Percentiles rank a stretch among this genome's conserved stretches.
Evolutionary conservation across 176 grass and related monocot genomes (phyloP).

Genomic region (Rhynchospora breviuscula): DNA sequence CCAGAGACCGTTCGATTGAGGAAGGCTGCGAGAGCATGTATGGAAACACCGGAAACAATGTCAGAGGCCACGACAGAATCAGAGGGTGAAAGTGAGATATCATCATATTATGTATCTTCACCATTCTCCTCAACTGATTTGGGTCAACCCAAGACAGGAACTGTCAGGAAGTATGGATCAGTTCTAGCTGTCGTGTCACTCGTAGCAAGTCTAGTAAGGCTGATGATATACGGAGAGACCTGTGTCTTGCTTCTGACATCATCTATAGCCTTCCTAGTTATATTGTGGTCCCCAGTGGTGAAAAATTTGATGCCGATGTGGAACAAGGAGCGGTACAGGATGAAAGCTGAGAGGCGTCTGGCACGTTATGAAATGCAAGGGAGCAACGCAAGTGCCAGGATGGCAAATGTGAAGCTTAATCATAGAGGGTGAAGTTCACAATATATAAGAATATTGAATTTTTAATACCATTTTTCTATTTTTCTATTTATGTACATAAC

Average conservation of each 20-base stretch:
- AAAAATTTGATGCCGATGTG: background rate
- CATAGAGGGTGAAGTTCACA: background rate
- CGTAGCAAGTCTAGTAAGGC: background rate
- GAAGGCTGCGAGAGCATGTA: background rate
- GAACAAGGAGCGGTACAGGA: constrained; percentile 10
- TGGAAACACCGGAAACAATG: background rate
- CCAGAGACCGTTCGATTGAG: background rate
- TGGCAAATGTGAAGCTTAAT: background rate
- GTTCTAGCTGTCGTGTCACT: background rate
- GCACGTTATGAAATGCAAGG: background rate
- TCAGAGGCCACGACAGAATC: constrained; percentile 17
- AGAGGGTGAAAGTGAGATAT: constrained; percentile 14
- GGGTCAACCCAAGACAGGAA: background rate
- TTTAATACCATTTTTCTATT: background rate
- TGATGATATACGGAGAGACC: background rate
- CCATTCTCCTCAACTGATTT: background rate
- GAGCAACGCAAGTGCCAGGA: background rate
- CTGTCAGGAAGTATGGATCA: constrained; percentile 4
- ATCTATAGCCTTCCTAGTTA: constrained; percentile 8
- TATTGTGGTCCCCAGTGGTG: constrained; percentile 9
- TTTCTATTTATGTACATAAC: background rate
- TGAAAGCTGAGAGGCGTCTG: background rate
- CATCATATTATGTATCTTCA: background rate
- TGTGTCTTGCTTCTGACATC: constrained; percentile 12
- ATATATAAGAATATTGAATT: background rate